phyloP scores from a whole-genome alignment of 495 filamentous ascomycete genomes.

The Penicillium macrosclerotiorum region DNA sequence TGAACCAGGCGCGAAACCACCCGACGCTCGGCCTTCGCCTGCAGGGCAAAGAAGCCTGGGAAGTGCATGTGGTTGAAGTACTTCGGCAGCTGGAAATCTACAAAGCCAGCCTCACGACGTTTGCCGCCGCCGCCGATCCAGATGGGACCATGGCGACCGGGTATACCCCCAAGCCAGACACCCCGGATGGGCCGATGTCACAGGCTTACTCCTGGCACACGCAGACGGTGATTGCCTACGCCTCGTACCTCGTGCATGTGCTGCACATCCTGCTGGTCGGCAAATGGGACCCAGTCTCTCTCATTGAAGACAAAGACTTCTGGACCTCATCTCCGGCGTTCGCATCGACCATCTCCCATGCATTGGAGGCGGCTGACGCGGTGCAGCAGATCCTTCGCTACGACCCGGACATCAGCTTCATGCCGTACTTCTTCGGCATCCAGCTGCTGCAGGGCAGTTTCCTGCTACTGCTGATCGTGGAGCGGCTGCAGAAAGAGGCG shows the following conservation, averaged over 20 bases:
- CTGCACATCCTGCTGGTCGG: conserved; percentile 80
- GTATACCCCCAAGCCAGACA: conserved; percentile 26
- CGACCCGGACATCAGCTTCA: conserved; percentile 82
- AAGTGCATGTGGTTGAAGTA: conserved; percentile 76
- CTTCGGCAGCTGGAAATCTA: conserved; percentile 76
- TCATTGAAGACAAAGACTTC: conserved; percentile 83
- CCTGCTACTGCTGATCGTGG: conserved; percentile 75
- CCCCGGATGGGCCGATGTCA: conserved; percentile 43
- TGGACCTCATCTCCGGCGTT: conserved; percentile 86
- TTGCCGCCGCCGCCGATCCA: conserved; percentile 50
- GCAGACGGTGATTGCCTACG: conserved; percentile 85
- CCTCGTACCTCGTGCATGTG: conserved; percentile 83
- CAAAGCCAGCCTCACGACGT: conserved; percentile 80
- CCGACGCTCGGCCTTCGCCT: conserved; percentile 81
- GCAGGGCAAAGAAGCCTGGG: conserved; percentile 72
- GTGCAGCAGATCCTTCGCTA: conserved; percentile 81
- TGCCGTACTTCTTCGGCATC: conserved; percentile 89
- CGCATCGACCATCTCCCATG: conserved; percentile 75
- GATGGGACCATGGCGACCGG: conserved; percentile 22
- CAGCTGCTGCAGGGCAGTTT: conserved; percentile 83
- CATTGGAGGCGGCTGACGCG: conserved; percentile 75
- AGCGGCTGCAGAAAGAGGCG: conserved; percentile 77
- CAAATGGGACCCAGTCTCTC: conserved; percentile 84
- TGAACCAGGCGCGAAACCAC: conserved; percentile 87
- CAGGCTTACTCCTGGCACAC: conserved; percentile 65